Evolutionary conservation across 75 land plant genomes (phyloP), one percentile per base, ranked within the genome.

Genomic region (Cupressus sempervirens): DNA sequence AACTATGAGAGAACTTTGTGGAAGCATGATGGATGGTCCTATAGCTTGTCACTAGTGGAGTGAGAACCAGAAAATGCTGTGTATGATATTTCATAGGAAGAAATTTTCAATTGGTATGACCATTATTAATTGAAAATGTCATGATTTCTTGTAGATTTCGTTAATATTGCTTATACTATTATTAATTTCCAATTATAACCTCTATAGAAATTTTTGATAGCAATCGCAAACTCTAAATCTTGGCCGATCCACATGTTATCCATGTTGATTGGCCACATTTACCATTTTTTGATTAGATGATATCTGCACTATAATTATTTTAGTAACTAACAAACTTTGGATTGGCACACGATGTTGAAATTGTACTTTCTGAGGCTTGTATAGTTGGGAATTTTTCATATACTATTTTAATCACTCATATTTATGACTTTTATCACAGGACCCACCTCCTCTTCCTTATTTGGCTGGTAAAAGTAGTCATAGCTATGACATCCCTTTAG

Each of bases 361-460:
- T 3, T 70, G 74, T 70, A 30, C 74, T 70, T 70, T 70, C 32
- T 30, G 0, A 70, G 15, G 8, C 30, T 1, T 70, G 32, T 70
- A 30, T 30, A 23, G 3, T 70, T 70, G 32, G 74, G 35, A 30
- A 5, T 7, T 70, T 62, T 70, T 70, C 74, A 70, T 70, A 70
- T 23, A 62, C 1, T 20, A 2, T 70, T 70, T 70, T 30, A 70
- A 34, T 70, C 3, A 70, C 74, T 20, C 26, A 56, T 56, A 56
- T 50, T 0, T 50, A 65, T 65, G 73, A 15, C 83, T 14, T 56
- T 11, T 85, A 62, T 84, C 87, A 85, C 95, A 97, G 99, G 93
- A 92, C 18, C 98, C 96, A 68, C 87, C 87, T 84, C 95, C 97
- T 52, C 91, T 96, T 85, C 93, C 95, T n/a, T 96, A 97, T 84